Conservation (phyloP, 768 basidiomycete genomes). For the Mycena haematopus region DNA sequence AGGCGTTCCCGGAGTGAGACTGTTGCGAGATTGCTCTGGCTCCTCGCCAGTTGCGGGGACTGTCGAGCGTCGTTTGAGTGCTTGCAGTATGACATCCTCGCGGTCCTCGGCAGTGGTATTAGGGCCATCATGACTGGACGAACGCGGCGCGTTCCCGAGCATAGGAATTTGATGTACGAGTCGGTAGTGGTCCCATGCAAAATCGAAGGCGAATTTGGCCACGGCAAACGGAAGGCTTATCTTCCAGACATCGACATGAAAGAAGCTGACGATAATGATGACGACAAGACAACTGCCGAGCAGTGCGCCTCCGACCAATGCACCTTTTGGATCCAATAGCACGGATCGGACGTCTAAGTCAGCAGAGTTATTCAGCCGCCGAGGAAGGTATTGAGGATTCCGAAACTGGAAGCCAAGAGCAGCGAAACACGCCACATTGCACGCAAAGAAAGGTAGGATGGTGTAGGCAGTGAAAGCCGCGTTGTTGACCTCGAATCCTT, state of each 20-base stretch:
- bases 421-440: slow-evolving; percentile 65
- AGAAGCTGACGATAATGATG: slow-evolving; percentile 77
- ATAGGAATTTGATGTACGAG: slow-evolving; percentile 37
- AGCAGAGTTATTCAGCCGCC: slow-evolving; percentile 42
- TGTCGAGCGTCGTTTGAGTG: slow-evolving; percentile 23
- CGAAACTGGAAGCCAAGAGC: slow-evolving; percentile 68
- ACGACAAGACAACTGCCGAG: slow-evolving; percentile 73
- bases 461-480: slow-evolving; percentile 83
- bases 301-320: slow-evolving; percentile 72
- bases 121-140: slow-evolving; percentile 21
- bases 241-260: slow-evolving; percentile 82
- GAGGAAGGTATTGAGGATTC: slow-evolving; percentile 59
- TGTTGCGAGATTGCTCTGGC: not conserved
- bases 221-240: slow-evolving; percentile 84
- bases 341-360: slow-evolving; percentile 61
- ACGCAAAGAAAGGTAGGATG: slow-evolving; percentile 78
- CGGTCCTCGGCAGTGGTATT: slow-evolving; percentile 8
- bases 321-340: slow-evolving; percentile 76
- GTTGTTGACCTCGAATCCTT: slow-evolving; percentile 82
- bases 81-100: slow-evolving; percentile 25
- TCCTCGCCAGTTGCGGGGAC: not conserved
- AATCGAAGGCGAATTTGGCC: slow-evolving; percentile 73
- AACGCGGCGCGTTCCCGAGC: slow-evolving; percentile 30
- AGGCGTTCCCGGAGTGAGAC: not conserved
- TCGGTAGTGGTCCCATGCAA: slow-evolving; percentile 62